These are phyloP conservation scores for Grosmannia clavigera DNA, from an alignment of 2,329 filamentous ascomycete genomes.

Conservation along the genomic window DNA sequence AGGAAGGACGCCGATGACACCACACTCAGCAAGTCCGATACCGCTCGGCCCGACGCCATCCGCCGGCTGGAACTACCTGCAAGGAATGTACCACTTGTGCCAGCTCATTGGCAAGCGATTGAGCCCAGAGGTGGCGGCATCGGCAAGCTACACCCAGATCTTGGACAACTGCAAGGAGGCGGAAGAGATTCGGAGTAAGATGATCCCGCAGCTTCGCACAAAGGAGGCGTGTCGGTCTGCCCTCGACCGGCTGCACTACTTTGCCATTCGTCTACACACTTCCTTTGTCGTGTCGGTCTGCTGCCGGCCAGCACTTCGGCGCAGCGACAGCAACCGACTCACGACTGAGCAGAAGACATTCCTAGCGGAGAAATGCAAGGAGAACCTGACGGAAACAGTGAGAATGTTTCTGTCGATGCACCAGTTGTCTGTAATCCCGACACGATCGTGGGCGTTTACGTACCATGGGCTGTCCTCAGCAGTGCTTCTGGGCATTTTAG, in stretches of 20 bases:
- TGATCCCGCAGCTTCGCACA: conserved; percentile 39
- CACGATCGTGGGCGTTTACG: conserved; percentile 55
- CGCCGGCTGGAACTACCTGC: conserved; percentile 45
- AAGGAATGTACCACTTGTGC: conserved; percentile 54
- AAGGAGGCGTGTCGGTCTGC: conserved; percentile 54
- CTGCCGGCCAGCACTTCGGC: conserved; percentile 48
- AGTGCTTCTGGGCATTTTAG: conserved; percentile 49
- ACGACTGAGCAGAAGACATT: conserved; percentile 38
- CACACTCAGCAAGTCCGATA: conserved; percentile 42
- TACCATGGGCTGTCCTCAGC: conserved; percentile 56
- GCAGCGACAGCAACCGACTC: conserved; percentile 36
- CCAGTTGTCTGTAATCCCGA: conserved; percentile 53
- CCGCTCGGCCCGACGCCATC: conserved; percentile 30
- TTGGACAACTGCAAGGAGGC: conserved; percentile 43
- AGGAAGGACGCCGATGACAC: conserved; percentile 47
- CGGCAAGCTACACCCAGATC: conserved; percentile 41
- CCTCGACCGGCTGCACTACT: conserved; percentile 50
- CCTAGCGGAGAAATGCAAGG: conserved; percentile 46
- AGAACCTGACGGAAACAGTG: conserved; percentile 51
- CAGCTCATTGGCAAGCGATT: conserved; percentile 46
- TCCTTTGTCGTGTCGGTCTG: conserved; percentile 54
- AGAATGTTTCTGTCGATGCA: conserved; percentile 60
- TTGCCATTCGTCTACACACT: conserved; percentile 51
- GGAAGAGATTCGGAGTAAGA: conserved; percentile 36
- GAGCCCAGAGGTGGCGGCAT: conserved; percentile 39